Base-by-base conservation (phyloP, 192 early-diverging fungal genomes). In the Phlyctochytrium arcticum region DNA sequence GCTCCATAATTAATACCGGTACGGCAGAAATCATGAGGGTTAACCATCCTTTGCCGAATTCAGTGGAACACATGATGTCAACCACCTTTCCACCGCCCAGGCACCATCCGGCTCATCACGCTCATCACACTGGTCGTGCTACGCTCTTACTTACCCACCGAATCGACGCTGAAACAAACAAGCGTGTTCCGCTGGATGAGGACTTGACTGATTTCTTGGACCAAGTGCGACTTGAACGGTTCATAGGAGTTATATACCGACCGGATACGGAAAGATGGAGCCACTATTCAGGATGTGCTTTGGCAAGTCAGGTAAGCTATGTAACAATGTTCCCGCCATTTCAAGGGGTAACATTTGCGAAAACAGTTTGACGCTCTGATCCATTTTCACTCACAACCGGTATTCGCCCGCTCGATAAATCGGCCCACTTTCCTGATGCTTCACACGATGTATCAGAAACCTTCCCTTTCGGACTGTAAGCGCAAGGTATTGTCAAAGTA, bases 221-320 rank as follows among this genome's bases (percentile, higher is more conserved):
- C n/a, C 24, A 57, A n/a, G 0, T n/a, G 21, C 36, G 33, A 48
- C 23, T 60, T 5, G n/a, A 60, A 27, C 59, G 59, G 17, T 60
- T 46, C 42, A 48, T 60, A 33, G 59, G 59, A 24, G 59, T 60
- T 24, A 35, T 60, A 17, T 60, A 60, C 23, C 33, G 39, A 48
- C 39, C 59, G 21, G 36, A n/a, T 7, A 60, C 59, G 36, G 59
- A 60, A 48, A 23, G 59, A 19, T 60, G 59, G 59, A 46, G 36
- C 21, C 59, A 60, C 27, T 60, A 60, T 34, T 46, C 36, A 6
- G 23, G 24, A 12, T 54, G 36, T 35, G 59, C 15, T 17, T 48
- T 60, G 59, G 42, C 24, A 53, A 30, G 23, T 17, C 59, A 60
- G 39, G 55, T 57, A 27, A 57, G 32, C 0, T 24, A 12, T 44